Conservation (phyloP, 768 basidiomycete genomes). For the Calocybe indica region DNA sequence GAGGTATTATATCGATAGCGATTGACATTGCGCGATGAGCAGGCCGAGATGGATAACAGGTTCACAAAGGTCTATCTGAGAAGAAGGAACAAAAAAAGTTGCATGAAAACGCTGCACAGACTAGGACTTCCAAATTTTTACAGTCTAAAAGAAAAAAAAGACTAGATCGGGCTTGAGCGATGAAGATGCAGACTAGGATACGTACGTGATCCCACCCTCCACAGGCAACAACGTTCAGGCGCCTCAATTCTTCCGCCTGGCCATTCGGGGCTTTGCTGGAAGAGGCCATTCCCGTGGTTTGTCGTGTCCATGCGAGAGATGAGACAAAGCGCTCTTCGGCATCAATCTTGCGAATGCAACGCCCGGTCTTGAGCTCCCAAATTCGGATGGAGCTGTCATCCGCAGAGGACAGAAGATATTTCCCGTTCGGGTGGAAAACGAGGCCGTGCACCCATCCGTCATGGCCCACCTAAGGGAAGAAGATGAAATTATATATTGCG, state of each 20-base stretch:
- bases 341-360: constrained; percentile 68
- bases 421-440: constrained; percentile 70
- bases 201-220: constrained; percentile 53
- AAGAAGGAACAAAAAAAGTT: no score
- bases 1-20: no score
- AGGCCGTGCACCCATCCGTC: constrained; percentile 71
- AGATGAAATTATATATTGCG: constrained; percentile 4
- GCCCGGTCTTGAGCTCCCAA: constrained; percentile 64
- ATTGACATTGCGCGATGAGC: no score
- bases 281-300: constrained; percentile 32
- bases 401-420: constrained; percentile 60
- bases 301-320: constrained; percentile 76
- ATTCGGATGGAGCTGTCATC: constrained; percentile 71
- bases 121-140: no score
- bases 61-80: no score
- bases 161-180: no score
- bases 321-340: constrained; percentile 85
- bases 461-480: constrained; percentile 33
- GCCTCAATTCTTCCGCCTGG: constrained; percentile 33
- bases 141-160: no score
- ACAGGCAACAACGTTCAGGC: constrained; percentile 65
- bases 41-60: no score
- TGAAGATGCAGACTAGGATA: no score
- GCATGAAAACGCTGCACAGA: no score
- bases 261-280: constrained; percentile 22